Evolutionary conservation across 169 alveolate species (phyloP).

Genomic region (Eimeria maxima): DNA sequence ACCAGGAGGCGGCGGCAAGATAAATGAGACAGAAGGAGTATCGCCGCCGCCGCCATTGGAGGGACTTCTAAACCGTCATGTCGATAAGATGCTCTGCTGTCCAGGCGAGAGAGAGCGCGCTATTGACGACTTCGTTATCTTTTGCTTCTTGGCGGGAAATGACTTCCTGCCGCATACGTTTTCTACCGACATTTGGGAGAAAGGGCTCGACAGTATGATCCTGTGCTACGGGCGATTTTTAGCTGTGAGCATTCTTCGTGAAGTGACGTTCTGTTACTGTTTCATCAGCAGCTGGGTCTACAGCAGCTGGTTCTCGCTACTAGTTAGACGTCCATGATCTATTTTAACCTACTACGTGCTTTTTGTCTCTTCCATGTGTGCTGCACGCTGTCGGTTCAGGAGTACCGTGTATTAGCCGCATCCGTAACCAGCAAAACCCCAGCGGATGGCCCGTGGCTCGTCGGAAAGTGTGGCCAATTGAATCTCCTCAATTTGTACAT

Average conservation of each 20-base stretch:
- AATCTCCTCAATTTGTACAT: slow-evolving; percentile 66
- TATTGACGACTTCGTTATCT: slow-evolving; percentile 85
- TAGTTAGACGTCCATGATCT: not conserved
- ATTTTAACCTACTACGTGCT: not conserved
- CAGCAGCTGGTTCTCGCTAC: not conserved
- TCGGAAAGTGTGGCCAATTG: slow-evolving; percentile 72
- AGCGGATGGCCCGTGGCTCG: slow-evolving; percentile 81
- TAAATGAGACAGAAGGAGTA: not conserved
- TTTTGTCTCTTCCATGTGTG: not conserved
- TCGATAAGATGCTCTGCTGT: not conserved
- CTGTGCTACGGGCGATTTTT: slow-evolving; percentile 65
- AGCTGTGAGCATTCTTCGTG: slow-evolving; percentile 35
- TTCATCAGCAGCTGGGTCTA: not conserved
- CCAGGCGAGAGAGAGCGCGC: slow-evolving; percentile 79
- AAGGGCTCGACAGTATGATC: slow-evolving; percentile 93
- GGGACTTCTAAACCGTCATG: not conserved
- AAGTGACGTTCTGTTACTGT: not conserved
- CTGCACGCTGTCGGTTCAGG: slow-evolving; percentile 35
- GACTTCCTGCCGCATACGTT: slow-evolving; percentile 96
- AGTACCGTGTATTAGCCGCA: slow-evolving; percentile 55
- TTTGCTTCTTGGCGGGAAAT: slow-evolving; percentile 92
- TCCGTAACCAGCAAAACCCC: slow-evolving; percentile 42
- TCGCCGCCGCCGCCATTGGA: not conserved
- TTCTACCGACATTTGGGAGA: slow-evolving; percentile 92
- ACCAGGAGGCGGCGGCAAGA: not conserved